Percentiles rank a stretch among this genome's conserved stretches.
These are phyloP conservation scores for Leptosphaerulina australis DNA, from an alignment of 2,329 filamentous ascomycete genomes.

Conservation along the genomic window DNA sequence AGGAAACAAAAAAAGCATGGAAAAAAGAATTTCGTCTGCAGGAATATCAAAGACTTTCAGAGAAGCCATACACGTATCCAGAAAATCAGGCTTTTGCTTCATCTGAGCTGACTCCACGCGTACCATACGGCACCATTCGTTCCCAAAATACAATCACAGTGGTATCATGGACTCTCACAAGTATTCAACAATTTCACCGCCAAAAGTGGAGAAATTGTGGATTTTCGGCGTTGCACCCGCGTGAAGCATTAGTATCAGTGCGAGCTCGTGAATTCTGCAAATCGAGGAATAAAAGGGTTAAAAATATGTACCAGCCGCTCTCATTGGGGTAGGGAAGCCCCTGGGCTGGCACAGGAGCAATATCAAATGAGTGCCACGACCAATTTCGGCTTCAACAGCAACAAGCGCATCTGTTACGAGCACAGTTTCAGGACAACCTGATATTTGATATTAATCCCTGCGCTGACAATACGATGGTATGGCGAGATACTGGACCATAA, in stretches of 20 bases:
- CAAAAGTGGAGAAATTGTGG: too few relatives aligned
- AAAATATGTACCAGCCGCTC: constrained; percentile 26
- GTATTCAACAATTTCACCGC: neutral
- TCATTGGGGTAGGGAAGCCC: constrained; percentile 23
- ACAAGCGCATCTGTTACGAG: neutral
- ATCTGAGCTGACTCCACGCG: constrained; percentile 2
- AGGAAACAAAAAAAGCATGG: neutral
- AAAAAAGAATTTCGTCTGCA: constrained; percentile 10
- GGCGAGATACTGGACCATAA: neutral
- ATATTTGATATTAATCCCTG: neutral
- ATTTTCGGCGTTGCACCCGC: too few relatives aligned
- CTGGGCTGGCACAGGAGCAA: neutral
- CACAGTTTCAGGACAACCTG: neutral
- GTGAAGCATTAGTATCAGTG: constrained; percentile 23
- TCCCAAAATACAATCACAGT: neutral
- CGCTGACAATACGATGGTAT: neutral
- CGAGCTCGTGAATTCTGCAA: constrained; percentile 28
- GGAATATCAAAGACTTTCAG: constrained; percentile 24
- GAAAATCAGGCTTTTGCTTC: constrained; percentile 16
- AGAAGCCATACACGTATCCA: constrained; percentile 23
- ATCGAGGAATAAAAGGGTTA: constrained; percentile 28
- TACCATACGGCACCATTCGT: constrained; percentile 16
- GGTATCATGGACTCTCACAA: neutral
- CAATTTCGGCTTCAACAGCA: constrained; percentile 21
- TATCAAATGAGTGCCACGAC: constrained; percentile 10